Evolutionary conservation across 805 yeast genomes (phyloP).

Genomic region (Priceomyces melissophilus): DNA sequence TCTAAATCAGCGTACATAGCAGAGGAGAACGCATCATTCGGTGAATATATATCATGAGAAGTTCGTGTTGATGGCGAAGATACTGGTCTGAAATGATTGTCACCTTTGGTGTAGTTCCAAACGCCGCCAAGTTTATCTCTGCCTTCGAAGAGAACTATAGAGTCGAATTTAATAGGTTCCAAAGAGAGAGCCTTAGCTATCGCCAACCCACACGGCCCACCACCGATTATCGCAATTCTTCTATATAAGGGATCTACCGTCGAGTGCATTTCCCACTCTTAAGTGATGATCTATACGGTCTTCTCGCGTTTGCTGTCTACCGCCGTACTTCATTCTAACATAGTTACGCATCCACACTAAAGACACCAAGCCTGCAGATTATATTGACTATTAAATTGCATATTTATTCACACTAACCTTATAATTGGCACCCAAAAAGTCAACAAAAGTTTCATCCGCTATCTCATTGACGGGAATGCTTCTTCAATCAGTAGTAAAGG

Average conservation of each 20-base stretch:
- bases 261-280: too few species aligned
- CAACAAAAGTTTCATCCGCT: too few species aligned
- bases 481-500: too few species aligned
- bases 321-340: too few species aligned
- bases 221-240: constrained; percentile 65
- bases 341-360: too few species aligned
- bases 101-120: constrained; percentile 55
- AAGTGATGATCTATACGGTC: too few species aligned
- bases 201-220: constrained; percentile 73
- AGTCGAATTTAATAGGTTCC: constrained; percentile 41
- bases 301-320: too few species aligned
- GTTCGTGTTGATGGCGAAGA: constrained; percentile 17
- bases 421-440: too few species aligned
- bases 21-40: constrained; percentile 20
- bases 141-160: constrained; percentile 57
- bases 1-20: constrained; percentile 65
- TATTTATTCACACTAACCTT: too few species aligned
- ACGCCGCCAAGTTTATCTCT: constrained; percentile 68
- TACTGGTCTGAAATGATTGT: constrained; percentile 21
- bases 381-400: too few species aligned
- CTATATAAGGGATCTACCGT: background rate
- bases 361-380: too few species aligned
- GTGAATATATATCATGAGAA: constrained; percentile 11
- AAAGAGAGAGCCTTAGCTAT: constrained; percentile 58
- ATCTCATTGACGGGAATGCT: too few species aligned